These are phyloP conservation scores for Hypomontagnella monticulosa DNA, from an alignment of 495 filamentous ascomycete genomes.

Conservation along the genomic window DNA sequence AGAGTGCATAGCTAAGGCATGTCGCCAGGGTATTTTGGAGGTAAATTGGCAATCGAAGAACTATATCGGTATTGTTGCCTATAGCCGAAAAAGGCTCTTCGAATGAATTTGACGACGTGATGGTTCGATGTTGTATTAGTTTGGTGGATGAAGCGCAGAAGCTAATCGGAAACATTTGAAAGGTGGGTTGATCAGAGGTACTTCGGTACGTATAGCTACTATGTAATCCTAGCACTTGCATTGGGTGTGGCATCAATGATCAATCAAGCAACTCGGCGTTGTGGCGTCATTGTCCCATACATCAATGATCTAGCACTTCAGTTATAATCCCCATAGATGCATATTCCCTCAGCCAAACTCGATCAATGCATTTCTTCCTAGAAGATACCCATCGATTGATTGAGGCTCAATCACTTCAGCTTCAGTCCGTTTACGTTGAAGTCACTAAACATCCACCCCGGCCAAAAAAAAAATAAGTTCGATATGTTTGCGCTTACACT, in stretches of 20 bases:
- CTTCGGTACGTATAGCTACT: no score
- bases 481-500: conserved; percentile 82
- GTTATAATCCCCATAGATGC: neutral
- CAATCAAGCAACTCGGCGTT: no score
- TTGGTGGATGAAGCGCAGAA: conserved; percentile 10
- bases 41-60: conserved; percentile 17
- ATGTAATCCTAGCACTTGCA: no score
- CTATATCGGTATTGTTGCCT: conserved; percentile 5
- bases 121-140: conserved; percentile 38
- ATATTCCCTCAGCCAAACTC: neutral
- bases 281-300: no score
- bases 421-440: conserved; percentile 1
- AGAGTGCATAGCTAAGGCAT: conserved; percentile 69
- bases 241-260: no score
- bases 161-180: neutral
- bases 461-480: neutral
- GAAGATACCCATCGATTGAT: conserved; percentile 2
- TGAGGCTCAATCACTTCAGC: conserved; percentile 14
- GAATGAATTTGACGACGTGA: conserved; percentile 19
- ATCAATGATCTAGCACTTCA: no score
- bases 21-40: conserved; percentile 24
- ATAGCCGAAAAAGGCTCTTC: conserved; percentile 4
- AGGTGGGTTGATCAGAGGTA: no score
- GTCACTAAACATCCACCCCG: neutral
- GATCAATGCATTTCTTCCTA: neutral